These are phyloP conservation scores for Arachis monticola DNA, from an alignment of 331 rosid species.

Conservation along the genomic window DNA sequence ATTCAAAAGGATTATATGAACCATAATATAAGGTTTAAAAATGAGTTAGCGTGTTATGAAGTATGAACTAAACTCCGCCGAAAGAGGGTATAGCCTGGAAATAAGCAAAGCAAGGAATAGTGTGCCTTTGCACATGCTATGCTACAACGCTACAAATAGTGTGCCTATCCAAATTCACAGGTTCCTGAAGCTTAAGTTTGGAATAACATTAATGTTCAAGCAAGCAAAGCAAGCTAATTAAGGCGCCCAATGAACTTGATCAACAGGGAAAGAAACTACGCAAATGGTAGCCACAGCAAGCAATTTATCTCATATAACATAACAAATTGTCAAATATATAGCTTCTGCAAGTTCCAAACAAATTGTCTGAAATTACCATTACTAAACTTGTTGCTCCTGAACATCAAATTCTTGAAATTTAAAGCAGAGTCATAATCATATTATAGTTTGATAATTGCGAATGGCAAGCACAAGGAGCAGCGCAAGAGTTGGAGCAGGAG, in stretches of 20 bases:
- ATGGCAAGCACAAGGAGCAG: slow-evolving; percentile 51
- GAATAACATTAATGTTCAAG: slow-evolving; percentile 59
- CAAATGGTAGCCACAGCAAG: slow-evolving; percentile 28
- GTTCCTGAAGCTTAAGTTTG: slow-evolving; percentile 54
- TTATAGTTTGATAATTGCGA: background rate
- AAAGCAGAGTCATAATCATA: slow-evolving; percentile 21
- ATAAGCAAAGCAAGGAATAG: slow-evolving; percentile 58
- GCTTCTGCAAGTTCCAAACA: slow-evolving; percentile 18
- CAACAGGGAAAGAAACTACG: slow-evolving; percentile 22
- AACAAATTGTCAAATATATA: slow-evolving; percentile 27
- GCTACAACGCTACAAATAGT: slow-evolving; percentile 7
- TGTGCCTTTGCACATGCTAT: slow-evolving; percentile 25
- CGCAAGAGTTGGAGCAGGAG: slow-evolving; percentile 41
- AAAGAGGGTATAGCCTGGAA: slow-evolving; percentile 45
- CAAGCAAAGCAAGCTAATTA: slow-evolving; percentile 61
- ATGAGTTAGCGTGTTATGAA: slow-evolving; percentile 15
- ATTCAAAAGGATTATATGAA: background rate
- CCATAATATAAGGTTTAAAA: background rate
- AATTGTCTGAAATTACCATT: slow-evolving; percentile 6
- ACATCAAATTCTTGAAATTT: slow-evolving; percentile 20
- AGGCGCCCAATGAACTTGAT: slow-evolving; percentile 31
- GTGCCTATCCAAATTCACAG: slow-evolving; percentile 34
- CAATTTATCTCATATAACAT: background rate
- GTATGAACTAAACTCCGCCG: background rate
- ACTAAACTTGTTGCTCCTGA: slow-evolving; percentile 12